These are phyloP conservation scores for Lasiosphaeria miniovina DNA, from an alignment of 495 filamentous ascomycete genomes.

Conservation along the genomic window DNA sequence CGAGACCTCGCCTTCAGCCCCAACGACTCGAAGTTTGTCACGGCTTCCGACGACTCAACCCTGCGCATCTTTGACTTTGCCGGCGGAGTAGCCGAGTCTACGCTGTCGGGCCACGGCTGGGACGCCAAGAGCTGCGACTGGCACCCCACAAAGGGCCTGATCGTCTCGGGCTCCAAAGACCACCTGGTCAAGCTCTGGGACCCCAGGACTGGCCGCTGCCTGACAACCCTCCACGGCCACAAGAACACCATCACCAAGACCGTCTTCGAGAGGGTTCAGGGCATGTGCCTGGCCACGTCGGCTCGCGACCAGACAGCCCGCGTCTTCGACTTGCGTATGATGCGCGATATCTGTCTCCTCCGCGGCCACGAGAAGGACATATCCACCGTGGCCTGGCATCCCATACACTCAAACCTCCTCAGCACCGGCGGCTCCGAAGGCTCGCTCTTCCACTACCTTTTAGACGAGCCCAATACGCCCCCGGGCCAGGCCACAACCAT, in stretches of 20 bases:
- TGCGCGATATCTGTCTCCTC: constrained; percentile 92
- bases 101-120: constrained; percentile 87
- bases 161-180: constrained; percentile 96
- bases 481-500: constrained; percentile 60
- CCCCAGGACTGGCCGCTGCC: constrained; percentile 78
- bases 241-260: constrained; percentile 94
- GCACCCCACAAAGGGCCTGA: constrained; percentile 91
- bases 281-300: constrained; percentile 82
- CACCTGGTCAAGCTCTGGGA: constrained; percentile 98
- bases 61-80: constrained; percentile 97
- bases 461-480: constrained; percentile 87
- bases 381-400: constrained; percentile 90
- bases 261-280: constrained; percentile 77
- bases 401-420: constrained; percentile 81
- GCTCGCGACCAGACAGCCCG: constrained; percentile 88
- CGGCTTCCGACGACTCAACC: constrained; percentile 87
- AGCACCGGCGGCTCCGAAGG: constrained; percentile 89
- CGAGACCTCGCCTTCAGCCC: constrained; percentile 91
- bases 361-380: constrained; percentile 94
- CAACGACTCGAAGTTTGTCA: constrained; percentile 92
- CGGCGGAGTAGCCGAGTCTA: constrained; percentile 73
- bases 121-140: constrained; percentile 95
- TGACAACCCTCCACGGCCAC: constrained; percentile 95
- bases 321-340: constrained; percentile 94
- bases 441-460: constrained; percentile 83